Evolutionary conservation across 2,329 filamentous ascomycete species (phyloP).

Genomic region (Aspergillus sclerotialis): DNA sequence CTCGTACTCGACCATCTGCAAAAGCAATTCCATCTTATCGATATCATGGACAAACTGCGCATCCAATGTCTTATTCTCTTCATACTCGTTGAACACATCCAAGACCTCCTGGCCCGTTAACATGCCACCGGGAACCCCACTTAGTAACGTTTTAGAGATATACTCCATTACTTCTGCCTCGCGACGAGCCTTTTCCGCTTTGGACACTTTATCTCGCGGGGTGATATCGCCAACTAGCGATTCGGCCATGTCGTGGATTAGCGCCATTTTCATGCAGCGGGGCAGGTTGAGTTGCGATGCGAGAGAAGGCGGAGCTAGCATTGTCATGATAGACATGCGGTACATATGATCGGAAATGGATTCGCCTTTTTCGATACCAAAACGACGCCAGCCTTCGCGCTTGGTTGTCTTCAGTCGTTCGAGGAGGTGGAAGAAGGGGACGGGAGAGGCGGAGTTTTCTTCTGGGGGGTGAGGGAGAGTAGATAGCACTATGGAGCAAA

Average conservation of each 20-base stretch:
- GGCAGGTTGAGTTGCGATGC: slow-evolving; percentile 65
- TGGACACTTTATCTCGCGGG: slow-evolving; percentile 72
- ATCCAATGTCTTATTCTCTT: slow-evolving; percentile 76
- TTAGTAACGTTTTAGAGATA: slow-evolving; percentile 65
- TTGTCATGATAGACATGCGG: slow-evolving; percentile 93
- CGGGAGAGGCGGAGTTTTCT: slow-evolving; percentile 61
- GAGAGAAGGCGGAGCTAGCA: slow-evolving; percentile 76
- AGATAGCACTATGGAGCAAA: slow-evolving; percentile 48
- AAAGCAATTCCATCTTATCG: slow-evolving; percentile 89
- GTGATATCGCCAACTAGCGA: slow-evolving; percentile 94
- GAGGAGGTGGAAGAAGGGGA: slow-evolving; percentile 91
- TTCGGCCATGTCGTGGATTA: slow-evolving; percentile 97
- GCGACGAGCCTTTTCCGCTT: slow-evolving; percentile 80
- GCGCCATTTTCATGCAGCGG: slow-evolving; percentile 88
- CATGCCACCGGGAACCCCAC: slow-evolving; percentile 63
- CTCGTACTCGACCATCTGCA: slow-evolving; percentile 98
- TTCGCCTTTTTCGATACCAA: slow-evolving; percentile 69
- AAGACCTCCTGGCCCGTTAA: slow-evolving; percentile 62
- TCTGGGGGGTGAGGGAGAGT: slow-evolving; percentile 55
- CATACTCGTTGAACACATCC: slow-evolving; percentile 89
- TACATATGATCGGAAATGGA: slow-evolving; percentile 99
- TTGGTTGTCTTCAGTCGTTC: slow-evolving; percentile 94
- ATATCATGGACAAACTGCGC: slow-evolving; percentile 90
- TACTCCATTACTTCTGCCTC: slow-evolving; percentile 91
- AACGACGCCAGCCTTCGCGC: slow-evolving; percentile 90